phyloP scores from a whole-genome alignment of 768 basidiomycete genomes.

The Tylopilus sp. region DNA sequence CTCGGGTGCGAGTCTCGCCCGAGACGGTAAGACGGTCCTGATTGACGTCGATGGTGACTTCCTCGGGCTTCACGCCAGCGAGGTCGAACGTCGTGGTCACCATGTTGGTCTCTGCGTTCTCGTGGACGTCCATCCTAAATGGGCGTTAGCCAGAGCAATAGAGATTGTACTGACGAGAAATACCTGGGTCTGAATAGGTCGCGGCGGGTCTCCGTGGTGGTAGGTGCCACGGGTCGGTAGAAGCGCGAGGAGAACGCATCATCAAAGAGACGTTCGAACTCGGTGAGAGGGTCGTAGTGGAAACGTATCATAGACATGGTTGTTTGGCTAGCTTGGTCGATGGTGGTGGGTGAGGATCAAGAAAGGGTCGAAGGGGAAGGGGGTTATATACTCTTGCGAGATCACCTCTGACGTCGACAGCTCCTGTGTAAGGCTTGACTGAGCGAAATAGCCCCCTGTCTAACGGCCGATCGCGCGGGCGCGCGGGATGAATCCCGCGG shows the following conservation, averaged over 20 bases:
- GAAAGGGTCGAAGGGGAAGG: background rate
- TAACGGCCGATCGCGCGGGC: background rate
- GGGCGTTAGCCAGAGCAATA: background rate
- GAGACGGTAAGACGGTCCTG: slow-evolving; percentile 49
- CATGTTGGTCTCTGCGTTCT: slow-evolving; percentile 42
- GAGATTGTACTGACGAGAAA: background rate
- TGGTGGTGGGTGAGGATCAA: background rate
- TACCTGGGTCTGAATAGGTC: slow-evolving; percentile 34
- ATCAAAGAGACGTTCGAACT: slow-evolving; percentile 44
- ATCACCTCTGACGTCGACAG: slow-evolving; percentile 3
- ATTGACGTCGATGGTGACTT: slow-evolving; percentile 50
- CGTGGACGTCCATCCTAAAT: slow-evolving; percentile 55
- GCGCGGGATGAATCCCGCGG: too few relatives aligned
- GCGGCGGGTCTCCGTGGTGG: slow-evolving; percentile 6
- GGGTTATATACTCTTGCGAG: background rate
- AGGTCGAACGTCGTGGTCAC: slow-evolving; percentile 58
- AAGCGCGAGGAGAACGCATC: slow-evolving; percentile 32
- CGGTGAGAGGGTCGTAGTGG: slow-evolving; percentile 39
- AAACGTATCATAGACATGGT: slow-evolving; percentile 27
- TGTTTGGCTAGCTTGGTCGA: background rate
- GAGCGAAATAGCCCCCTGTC: background rate
- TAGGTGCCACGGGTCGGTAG: slow-evolving; percentile 5
- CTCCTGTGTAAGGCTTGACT: background rate
- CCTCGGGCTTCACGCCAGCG: slow-evolving; percentile 49
- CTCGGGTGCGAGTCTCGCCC: slow-evolving; percentile 40